Evolutionary conservation across 805 yeast genomes (phyloP).

Genomic region (Cyberlindnera sargentensis): DNA sequence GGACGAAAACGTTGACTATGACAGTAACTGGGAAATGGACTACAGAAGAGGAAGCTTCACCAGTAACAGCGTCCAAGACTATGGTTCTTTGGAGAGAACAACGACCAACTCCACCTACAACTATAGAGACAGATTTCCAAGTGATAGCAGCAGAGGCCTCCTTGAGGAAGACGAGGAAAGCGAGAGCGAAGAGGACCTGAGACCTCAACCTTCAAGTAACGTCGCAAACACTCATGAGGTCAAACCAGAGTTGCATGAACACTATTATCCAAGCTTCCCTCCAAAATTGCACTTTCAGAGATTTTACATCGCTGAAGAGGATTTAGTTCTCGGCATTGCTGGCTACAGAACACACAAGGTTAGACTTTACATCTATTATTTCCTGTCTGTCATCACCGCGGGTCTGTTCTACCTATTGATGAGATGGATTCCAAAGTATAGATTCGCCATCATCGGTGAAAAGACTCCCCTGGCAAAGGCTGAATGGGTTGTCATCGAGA

Average conservation of each 20-base stretch:
- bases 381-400: conserved; percentile 48
- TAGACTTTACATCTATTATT: conserved; percentile 41
- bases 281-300: conserved; percentile 57
- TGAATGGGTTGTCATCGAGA: conserved; percentile 92
- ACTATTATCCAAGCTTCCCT: conserved; percentile 34
- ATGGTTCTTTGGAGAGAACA: conserved; percentile 18
- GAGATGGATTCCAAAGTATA: conserved; percentile 81
- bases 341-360: conserved; percentile 59
- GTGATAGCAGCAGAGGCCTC: conserved; percentile 27
- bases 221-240: conserved; percentile 12
- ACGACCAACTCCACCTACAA: conserved; percentile 28
- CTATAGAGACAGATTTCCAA: conserved; percentile 32
- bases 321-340: conserved; percentile 88
- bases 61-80: conserved; percentile 20
- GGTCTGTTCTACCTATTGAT: conserved; percentile 71
- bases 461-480: conserved; percentile 68
- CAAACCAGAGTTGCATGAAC: conserved; percentile 34
- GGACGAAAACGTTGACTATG: conserved; percentile 60
- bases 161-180: conserved; percentile 20
- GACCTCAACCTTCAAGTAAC: conserved; percentile 20
- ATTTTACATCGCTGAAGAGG: conserved; percentile 92
- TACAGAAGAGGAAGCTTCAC: conserved; percentile 29
- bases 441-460: conserved; percentile 60
- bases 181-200: conserved; percentile 28
- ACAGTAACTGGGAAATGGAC: conserved; percentile 68